Conservation (phyloP, 352 stramenopile species). For the Aphanomyces invadans region DNA sequence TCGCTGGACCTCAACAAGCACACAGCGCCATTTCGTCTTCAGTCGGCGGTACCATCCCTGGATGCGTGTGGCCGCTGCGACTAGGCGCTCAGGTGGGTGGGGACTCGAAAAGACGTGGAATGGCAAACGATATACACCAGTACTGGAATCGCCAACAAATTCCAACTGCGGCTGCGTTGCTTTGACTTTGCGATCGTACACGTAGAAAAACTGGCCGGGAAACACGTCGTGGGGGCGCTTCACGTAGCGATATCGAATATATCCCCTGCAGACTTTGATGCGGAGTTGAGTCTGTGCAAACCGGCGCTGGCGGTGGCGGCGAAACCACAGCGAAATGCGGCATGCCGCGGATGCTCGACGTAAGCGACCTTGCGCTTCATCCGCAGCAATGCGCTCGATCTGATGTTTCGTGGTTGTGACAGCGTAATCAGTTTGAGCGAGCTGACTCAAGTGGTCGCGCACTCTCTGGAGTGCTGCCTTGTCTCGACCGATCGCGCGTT, state of each 20-base stretch:
- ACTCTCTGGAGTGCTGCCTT: neutral
- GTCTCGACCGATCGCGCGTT: neutral
- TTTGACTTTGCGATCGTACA: constrained; percentile 3
- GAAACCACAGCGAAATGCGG: constrained; percentile 4
- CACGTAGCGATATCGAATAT: constrained; percentile 15
- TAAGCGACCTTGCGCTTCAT: neutral
- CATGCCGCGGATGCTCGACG: neutral
- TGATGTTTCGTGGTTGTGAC: neutral
- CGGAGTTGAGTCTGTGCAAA: neutral
- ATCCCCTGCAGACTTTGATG: constrained; percentile 11
- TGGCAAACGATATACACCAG: neutral
- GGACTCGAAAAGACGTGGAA: neutral
- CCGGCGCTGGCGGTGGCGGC: neutral
- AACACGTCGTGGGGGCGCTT: neutral
- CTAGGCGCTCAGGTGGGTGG: neutral
- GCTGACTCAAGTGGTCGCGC: neutral
- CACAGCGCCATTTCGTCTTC: neutral
- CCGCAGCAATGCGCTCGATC: neutral
- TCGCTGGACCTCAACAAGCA: neutral
- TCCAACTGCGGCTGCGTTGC: neutral
- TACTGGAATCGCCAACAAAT: neutral
- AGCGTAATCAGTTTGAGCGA: neutral
- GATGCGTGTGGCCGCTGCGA: neutral
- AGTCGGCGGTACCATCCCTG: neutral
- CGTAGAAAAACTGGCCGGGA: neutral